These are phyloP conservation scores for Aspergillus jensenii DNA, from an alignment of 2,329 filamentous ascomycete genomes.

Conservation along the genomic window DNA sequence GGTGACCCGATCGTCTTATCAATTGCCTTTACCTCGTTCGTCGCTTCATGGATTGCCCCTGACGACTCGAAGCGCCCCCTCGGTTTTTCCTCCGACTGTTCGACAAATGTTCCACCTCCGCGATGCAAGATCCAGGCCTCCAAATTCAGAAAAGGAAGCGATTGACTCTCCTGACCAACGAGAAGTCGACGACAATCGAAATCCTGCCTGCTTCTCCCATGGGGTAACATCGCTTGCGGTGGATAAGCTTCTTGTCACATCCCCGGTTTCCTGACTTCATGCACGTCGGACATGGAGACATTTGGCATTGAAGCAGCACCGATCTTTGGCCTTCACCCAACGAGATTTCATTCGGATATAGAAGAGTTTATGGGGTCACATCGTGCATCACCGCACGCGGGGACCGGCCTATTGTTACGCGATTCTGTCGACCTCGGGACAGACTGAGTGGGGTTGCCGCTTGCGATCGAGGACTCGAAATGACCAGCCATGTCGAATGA, in stretches of 20 bases:
- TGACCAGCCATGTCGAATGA: neutral
- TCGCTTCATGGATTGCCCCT: neutral
- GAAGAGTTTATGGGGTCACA: neutral
- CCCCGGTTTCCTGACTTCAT: neutral
- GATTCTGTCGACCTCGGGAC: slow-evolving; percentile 1
- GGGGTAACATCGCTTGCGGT: slow-evolving; percentile 8
- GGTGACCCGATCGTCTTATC: neutral
- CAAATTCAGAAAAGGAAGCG: neutral
- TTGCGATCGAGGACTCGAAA: neutral
- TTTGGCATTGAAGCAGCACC: neutral
- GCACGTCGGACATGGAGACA: neutral
- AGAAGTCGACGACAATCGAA: neutral
- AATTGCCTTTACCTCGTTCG: neutral
- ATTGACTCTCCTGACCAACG: neutral
- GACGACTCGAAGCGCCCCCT: neutral
- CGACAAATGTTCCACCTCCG: neutral
- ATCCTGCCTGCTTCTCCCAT: slow-evolving; percentile 1
- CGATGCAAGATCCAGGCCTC: neutral
- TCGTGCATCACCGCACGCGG: neutral
- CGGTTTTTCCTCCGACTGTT: neutral
- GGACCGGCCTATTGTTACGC: neutral
- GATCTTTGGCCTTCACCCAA: neutral
- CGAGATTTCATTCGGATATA: neutral
- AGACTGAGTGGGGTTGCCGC: slow-evolving; percentile 1
- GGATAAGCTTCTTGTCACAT: slow-evolving; percentile 5